A percentile compares a stretch with the other conserved stretches of the same genome.
Conservation (phyloP, 108 stramenopile species). For the Nannochloropsis gaditana region DNA sequence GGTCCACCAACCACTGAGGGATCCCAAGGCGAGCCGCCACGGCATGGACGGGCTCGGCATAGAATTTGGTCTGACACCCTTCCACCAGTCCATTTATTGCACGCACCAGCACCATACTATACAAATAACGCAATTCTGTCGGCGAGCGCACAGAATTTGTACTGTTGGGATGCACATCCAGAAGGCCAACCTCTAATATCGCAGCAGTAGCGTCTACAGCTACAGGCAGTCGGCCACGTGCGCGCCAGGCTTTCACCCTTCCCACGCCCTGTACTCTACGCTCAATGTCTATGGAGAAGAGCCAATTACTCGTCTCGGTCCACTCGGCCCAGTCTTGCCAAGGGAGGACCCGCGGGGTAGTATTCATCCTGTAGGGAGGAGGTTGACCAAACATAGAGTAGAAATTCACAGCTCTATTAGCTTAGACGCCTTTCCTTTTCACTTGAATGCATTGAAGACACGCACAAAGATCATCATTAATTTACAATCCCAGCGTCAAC, state of each 20-base stretch:
- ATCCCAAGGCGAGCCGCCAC: conserved; percentile 15
- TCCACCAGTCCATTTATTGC: conserved; percentile 23
- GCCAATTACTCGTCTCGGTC: conserved; percentile 12
- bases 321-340: conserved; percentile 14
- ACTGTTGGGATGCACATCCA: neutral
- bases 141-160: neutral
- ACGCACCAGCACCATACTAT: neutral
- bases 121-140: neutral
- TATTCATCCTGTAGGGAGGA: neutral
- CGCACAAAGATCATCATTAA: too few relatives aligned
- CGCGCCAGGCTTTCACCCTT: neutral
- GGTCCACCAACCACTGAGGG: conserved; percentile 21
- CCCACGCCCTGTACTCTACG: neutral
- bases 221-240: neutral
- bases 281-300: neutral
- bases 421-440: too few relatives aligned
- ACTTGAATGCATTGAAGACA: too few relatives aligned
- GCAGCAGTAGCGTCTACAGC: neutral
- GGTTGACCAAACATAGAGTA: too few relatives aligned
- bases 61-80: neutral
- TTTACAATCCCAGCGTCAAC: too few relatives aligned
- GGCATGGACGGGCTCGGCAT: conserved; percentile 16
- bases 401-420: too few relatives aligned
- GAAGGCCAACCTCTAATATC: neutral
- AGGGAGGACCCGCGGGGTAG: neutral